Evolutionary conservation across 1,139 yeast species (phyloP).

Genomic region (Pichia sp.): DNA sequence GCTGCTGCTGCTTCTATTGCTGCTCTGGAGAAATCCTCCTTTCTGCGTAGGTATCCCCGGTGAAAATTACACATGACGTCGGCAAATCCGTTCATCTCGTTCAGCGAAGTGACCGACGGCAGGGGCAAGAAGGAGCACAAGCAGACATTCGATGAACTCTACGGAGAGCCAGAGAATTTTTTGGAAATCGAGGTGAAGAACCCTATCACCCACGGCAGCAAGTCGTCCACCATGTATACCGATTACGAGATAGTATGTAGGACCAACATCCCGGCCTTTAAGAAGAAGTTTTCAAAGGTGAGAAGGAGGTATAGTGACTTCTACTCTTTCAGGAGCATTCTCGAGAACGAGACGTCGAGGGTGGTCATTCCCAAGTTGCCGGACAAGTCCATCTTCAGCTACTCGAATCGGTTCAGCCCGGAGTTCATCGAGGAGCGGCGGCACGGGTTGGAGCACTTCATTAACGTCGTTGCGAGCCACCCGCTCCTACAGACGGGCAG

Average conservation of each 20-base stretch:
- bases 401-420: constrained; percentile 70
- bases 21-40: background rate
- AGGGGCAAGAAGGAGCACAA: constrained; percentile 31
- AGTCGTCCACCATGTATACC: constrained; percentile 60
- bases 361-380: constrained; percentile 87
- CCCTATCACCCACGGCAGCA: constrained; percentile 72
- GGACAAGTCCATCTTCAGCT: constrained; percentile 65
- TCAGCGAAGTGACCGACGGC: constrained; percentile 20
- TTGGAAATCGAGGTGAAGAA: constrained; percentile 82
- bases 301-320: constrained; percentile 90
- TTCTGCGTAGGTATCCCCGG: background rate
- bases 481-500: constrained; percentile 90
- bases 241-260: constrained; percentile 89
- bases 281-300: constrained; percentile 59
- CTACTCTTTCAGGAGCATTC: constrained; percentile 68
- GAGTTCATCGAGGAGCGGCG: constrained; percentile 81
- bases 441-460: constrained; percentile 76
- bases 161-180: constrained; percentile 93
- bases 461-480: constrained; percentile 83
- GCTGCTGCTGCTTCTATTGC: no score
- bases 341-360: constrained; percentile 45
- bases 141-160: constrained; percentile 76
- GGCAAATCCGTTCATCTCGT: constrained; percentile 31
- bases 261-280: constrained; percentile 83
- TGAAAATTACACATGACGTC: constrained; percentile 7